Conservation (phyloP, 441 rosid genomes). For the Mallotus repandus region DNA sequence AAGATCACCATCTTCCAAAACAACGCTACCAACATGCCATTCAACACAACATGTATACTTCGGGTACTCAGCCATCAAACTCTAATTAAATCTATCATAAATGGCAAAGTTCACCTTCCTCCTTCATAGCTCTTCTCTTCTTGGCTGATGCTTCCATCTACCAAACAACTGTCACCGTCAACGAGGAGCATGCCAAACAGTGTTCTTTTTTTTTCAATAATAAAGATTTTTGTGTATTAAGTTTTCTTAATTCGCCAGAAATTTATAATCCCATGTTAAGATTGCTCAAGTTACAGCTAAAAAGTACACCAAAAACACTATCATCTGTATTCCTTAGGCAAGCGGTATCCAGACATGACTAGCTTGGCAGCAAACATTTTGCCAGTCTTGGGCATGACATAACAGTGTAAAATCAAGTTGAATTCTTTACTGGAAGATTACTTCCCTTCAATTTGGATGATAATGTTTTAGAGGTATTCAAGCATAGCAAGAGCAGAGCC, state of each 20-base stretch:
- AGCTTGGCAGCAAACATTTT: conserved; percentile 87
- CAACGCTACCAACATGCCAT: not conserved
- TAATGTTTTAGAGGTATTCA: conserved; percentile 15
- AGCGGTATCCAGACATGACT: conserved; percentile 73
- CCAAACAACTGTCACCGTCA: not conserved
- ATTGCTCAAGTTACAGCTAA: conserved; percentile 37
- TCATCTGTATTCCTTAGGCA: conserved; percentile 80
- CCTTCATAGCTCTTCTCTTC: conserved; percentile 2
- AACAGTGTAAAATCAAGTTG: conserved; percentile 97
- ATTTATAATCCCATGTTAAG: conserved; percentile 21
- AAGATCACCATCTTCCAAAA: not conserved
- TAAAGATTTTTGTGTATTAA: conserved; percentile 13
- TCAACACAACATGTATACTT: conserved; percentile 19
- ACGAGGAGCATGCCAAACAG: conserved; percentile 11
- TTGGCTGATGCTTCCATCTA: conserved; percentile 2
- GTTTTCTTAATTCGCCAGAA: conserved; percentile 22
- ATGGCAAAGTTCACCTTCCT: conserved; percentile 20
- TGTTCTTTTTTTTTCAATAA: conserved; percentile 10
- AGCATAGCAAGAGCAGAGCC: not conserved
- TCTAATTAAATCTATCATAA: not conserved
- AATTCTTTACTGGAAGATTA: conserved; percentile 84
- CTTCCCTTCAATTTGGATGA: conserved; percentile 52
- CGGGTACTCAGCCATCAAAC: not conserved
- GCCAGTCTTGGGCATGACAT: conserved; percentile 97
- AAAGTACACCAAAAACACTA: not conserved